phyloP scores from a whole-genome alignment of 2,329 filamentous ascomycete genomes.

The Decorospora gaudefroyi region DNA sequence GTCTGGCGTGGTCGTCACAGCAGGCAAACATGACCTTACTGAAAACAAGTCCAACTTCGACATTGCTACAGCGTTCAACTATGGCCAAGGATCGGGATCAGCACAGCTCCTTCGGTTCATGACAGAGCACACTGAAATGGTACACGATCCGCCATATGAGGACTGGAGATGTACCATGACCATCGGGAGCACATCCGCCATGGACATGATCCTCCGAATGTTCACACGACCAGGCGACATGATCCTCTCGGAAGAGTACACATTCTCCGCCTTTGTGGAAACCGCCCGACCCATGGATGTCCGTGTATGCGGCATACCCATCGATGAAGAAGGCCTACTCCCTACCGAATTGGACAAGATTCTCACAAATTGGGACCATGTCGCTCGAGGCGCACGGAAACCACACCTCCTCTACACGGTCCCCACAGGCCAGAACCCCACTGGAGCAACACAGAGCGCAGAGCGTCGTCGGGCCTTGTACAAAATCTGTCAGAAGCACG shows the following conservation, averaged over 20 bases:
- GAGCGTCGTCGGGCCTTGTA: constrained; percentile 75
- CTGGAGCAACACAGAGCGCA: constrained; percentile 76
- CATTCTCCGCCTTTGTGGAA: constrained; percentile 77
- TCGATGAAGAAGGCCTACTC: constrained; percentile 69
- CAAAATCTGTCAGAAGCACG: constrained; percentile 77
- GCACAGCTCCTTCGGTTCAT: constrained; percentile 88
- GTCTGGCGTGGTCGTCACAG: constrained; percentile 63
- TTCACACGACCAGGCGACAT: constrained; percentile 76
- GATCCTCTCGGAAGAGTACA: constrained; percentile 87
- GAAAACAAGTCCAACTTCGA: constrained; percentile 69
- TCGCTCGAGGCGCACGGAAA: constrained; percentile 60
- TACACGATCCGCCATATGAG: constrained; percentile 82
- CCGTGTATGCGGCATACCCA: constrained; percentile 62
- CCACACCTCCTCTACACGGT: constrained; percentile 72
- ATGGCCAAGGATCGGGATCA: constrained; percentile 83
- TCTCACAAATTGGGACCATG: constrained; percentile 67
- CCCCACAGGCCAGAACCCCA: constrained; percentile 87
- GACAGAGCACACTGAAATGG: constrained; percentile 92
- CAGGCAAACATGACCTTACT: constrained; percentile 82
- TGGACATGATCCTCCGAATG: constrained; percentile 84
- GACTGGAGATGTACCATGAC: constrained; percentile 89
- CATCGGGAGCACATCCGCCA: constrained; percentile 80
- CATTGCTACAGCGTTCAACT: constrained; percentile 88
- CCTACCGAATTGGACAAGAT: constrained; percentile 65
- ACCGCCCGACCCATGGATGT: constrained; percentile 67